Conservation (phyloP, 441 rosid genomes). For the Geranium incanum region DNA sequence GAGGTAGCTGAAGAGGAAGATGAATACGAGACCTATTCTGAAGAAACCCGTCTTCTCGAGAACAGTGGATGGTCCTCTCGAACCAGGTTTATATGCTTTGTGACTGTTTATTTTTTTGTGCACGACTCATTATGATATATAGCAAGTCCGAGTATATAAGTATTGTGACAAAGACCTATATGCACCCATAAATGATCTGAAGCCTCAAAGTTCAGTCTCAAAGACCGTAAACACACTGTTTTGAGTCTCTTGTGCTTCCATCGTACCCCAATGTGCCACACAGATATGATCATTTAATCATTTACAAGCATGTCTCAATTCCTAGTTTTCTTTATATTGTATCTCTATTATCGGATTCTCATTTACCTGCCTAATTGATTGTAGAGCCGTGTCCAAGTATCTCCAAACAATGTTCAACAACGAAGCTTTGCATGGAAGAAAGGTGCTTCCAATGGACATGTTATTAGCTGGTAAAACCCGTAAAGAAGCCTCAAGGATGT, state of each 20-base stretch:
- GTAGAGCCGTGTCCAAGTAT: constrained; percentile 90
- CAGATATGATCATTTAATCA: too few relatives aligned
- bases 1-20: constrained; percentile 64
- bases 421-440: constrained; percentile 57
- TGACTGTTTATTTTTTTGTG: neutral
- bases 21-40: constrained; percentile 42
- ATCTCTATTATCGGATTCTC: neutral
- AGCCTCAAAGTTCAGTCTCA: neutral
- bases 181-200: neutral
- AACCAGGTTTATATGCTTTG: constrained; percentile 54
- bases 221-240: too few relatives aligned
- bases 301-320: neutral
- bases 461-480: constrained; percentile 88
- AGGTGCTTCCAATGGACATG: constrained; percentile 50
- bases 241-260: too few relatives aligned
- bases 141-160: neutral
- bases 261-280: too few relatives aligned
- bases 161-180: neutral
- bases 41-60: constrained; percentile 62
- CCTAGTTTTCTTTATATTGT: neutral
- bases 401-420: constrained; percentile 66
- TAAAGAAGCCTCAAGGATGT: constrained; percentile 97
- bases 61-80: constrained; percentile 99
- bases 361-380: neutral
- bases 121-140: neutral